Evolutionary conservation across 2,329 filamentous ascomycete genomes (phyloP).

Genomic region (Aspergillus eucalypticola): DNA sequence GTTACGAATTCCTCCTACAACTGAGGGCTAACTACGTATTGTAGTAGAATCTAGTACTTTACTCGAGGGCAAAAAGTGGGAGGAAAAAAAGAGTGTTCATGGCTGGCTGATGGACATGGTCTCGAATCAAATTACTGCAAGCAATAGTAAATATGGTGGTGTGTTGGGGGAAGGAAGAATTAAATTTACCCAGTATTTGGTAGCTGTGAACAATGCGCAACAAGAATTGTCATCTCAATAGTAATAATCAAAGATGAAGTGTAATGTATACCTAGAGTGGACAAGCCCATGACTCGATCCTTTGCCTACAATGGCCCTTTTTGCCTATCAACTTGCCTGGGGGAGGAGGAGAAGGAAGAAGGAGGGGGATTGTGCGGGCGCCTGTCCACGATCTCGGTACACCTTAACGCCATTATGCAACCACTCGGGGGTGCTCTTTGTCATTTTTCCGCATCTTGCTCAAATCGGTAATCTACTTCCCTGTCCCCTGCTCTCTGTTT

Average conservation of each 20-base stretch:
- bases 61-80: not conserved
- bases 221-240: conserved; percentile 19
- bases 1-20: conserved; percentile 3
- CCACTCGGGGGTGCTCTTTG: not conserved
- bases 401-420: conserved; percentile 9
- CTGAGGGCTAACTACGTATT: conserved; percentile 3
- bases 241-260: no score
- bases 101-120: not conserved
- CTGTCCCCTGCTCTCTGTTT: not conserved
- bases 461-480: not conserved
- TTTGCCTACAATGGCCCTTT: conserved; percentile 9
- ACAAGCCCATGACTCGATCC: not conserved
- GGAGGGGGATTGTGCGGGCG: not conserved
- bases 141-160: no score
- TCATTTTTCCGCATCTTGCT: not conserved
- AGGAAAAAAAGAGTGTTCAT: not conserved
- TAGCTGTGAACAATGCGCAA: conserved; percentile 17
- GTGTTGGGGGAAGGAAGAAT: no score
- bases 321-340: not conserved
- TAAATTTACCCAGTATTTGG: not conserved
- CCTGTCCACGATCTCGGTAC: conserved; percentile 13
- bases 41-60: not conserved
- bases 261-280: not conserved
- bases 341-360: no score
- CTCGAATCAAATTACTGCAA: no score